phyloP scores from a whole-genome alignment of 345 rosid species.

The Balakata baccata region DNA sequence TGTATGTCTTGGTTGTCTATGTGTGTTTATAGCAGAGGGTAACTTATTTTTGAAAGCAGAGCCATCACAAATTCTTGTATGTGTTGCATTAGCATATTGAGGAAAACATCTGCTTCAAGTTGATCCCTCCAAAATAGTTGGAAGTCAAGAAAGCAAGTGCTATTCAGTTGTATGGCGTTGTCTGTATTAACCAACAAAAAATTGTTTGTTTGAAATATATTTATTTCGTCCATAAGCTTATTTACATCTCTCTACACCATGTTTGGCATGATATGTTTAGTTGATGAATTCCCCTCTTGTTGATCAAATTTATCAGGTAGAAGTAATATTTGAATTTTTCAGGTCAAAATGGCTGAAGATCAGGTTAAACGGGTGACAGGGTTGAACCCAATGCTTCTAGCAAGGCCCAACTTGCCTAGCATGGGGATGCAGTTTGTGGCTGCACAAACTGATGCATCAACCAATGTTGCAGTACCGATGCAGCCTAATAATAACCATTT shows the following conservation, averaged over 20 bases:
- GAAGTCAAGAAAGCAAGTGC: constrained; percentile 2
- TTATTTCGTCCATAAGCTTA: too few species aligned
- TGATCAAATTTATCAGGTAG: constrained; percentile 15
- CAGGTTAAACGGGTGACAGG: constrained; percentile 86
- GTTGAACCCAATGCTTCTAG: constrained; percentile 62
- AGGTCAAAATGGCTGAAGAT: constrained; percentile 99
- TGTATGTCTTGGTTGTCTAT: neutral
- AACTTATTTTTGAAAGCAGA: constrained; percentile 9
- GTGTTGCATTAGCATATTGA: neutral
- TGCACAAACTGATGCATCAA: constrained; percentile 15
- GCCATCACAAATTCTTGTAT: neutral
- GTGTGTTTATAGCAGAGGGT: constrained; percentile 11
- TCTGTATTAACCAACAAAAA: neutral
- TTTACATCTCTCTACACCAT: too few species aligned
- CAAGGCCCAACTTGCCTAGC: constrained; percentile 38
- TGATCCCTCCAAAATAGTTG: constrained; percentile 3
- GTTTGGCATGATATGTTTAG: neutral
- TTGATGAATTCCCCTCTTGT: constrained; percentile 12
- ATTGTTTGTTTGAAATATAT: neutral
- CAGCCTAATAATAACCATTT: constrained; percentile 39
- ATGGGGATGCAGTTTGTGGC: constrained; percentile 20
- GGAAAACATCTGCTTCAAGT: constrained; percentile 5
- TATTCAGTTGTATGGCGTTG: neutral
- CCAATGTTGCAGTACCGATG: constrained; percentile 21
- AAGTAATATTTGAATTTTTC: constrained; percentile 27